phyloP scores from a whole-genome alignment of 495 filamentous ascomycete species.

The Aspergillus olivimuriae region DNA sequence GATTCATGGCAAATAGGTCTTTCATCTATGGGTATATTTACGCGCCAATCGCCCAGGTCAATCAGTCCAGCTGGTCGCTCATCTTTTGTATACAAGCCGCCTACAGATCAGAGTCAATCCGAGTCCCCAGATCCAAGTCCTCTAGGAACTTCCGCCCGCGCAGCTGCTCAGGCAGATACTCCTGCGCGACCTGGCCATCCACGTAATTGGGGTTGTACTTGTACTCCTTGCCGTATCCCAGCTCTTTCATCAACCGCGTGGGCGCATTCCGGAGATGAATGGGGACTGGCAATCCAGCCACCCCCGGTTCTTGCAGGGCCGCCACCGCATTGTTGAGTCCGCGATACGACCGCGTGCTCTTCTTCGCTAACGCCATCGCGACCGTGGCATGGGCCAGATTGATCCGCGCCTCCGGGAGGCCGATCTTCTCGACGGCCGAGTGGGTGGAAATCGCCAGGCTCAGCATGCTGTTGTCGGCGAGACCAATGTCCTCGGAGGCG shows the following conservation, averaged over 20 bases:
- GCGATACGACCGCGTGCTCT: constrained; percentile 81
- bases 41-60: not conserved
- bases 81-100: not conserved
- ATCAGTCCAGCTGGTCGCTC: not conserved
- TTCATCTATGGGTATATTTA: too few species aligned
- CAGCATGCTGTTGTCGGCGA: constrained; percentile 84
- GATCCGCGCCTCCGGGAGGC: constrained; percentile 91
- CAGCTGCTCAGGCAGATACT: constrained; percentile 78
- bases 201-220: constrained; percentile 92
- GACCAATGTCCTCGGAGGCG: constrained; percentile 84
- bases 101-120: constrained; percentile 58
- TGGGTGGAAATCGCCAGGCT: constrained; percentile 78
- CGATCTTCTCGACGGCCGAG: constrained; percentile 80
- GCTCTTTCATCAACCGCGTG: constrained; percentile 84
- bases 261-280: constrained; percentile 88
- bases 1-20: too few species aligned
- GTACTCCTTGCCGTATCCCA: constrained; percentile 85
- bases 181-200: constrained; percentile 79
- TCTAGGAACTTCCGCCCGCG: constrained; percentile 69
- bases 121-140: constrained; percentile 69
- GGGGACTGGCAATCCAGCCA: constrained; percentile 74
- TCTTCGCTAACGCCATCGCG: constrained; percentile 73
- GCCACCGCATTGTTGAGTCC: constrained; percentile 72
- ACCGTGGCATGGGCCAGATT: constrained; percentile 82
- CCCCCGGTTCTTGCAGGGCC: constrained; percentile 68